Evolutionary conservation across 768 basidiomycete genomes (phyloP).

Genomic region (Boletus bicolor): DNA sequence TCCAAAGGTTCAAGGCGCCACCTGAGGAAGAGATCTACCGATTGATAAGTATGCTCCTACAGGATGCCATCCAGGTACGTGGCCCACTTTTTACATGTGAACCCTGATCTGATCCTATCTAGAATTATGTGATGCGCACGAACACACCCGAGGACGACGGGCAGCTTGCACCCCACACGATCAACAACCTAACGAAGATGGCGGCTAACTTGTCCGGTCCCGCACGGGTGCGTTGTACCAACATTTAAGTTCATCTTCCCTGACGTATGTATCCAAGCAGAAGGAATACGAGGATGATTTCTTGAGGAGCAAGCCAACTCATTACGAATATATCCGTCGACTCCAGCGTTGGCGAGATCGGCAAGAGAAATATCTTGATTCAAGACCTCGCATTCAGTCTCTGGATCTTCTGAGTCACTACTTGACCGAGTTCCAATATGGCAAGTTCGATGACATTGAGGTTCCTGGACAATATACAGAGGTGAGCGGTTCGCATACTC

Average conservation of each 20-base stretch:
- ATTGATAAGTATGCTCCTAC: constrained; percentile 79
- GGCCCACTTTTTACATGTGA: background rate
- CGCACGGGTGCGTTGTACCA: constrained; percentile 48
- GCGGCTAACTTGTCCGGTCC: constrained; percentile 53
- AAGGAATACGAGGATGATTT: constrained; percentile 92
- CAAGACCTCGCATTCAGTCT: constrained; percentile 77
- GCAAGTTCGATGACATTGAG: constrained; percentile 96
- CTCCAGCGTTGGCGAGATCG: constrained; percentile 93
- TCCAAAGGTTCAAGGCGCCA: constrained; percentile 80
- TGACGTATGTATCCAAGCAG: constrained; percentile 37
- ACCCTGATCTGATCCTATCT: background rate
- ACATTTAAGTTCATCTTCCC: background rate
- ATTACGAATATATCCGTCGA: constrained; percentile 84
- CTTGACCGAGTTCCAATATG: constrained; percentile 95
- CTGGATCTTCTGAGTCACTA: constrained; percentile 88
- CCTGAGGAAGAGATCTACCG: constrained; percentile 95
- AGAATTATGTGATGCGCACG: constrained; percentile 73
- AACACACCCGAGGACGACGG: constrained; percentile 68
- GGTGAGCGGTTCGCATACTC: constrained; percentile 40
- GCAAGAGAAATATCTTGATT: constrained; percentile 81
- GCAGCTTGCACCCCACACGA: constrained; percentile 50
- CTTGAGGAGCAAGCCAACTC: constrained; percentile 68
- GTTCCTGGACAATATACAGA: constrained; percentile 99
- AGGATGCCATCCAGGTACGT: constrained; percentile 80
- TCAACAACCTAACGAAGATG: constrained; percentile 57